Percentiles rank a stretch among this genome's conserved stretches.
phyloP scores from a whole-genome alignment of 208 protist genomes.

The Trypanosoma avium region DNA sequence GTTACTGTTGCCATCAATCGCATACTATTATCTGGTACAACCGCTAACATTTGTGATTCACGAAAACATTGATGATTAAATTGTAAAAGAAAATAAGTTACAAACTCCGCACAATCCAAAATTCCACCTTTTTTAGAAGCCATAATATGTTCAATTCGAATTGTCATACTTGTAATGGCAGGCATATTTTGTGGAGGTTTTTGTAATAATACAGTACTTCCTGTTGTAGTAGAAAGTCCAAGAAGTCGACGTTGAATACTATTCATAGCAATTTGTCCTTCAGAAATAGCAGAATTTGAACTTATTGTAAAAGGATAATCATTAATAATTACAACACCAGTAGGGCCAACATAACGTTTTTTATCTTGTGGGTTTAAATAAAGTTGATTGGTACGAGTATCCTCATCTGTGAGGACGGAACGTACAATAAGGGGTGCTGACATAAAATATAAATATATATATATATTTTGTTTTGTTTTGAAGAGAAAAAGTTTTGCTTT shows the following conservation, averaged over 20 bases:
- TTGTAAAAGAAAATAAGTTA: slow-evolving; percentile 36
- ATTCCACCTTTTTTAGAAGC: slow-evolving; percentile 53
- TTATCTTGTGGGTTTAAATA: slow-evolving; percentile 49
- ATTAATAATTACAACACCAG: slow-evolving; percentile 45
- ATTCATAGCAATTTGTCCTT: slow-evolving; percentile 66
- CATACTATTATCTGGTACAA: slow-evolving; percentile 53
- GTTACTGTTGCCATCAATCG: slow-evolving; percentile 53
- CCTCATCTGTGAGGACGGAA: slow-evolving; percentile 36
- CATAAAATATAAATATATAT: slow-evolving; percentile 30
- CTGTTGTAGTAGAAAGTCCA: slow-evolving; percentile 50
- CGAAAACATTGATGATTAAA: slow-evolving; percentile 69
- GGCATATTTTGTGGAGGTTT: slow-evolving; percentile 27
- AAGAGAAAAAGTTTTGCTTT: no score
- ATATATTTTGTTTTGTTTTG: not conserved
- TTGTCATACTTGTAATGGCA: slow-evolving; percentile 32
- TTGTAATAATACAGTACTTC: slow-evolving; percentile 44
- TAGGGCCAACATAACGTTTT: not conserved
- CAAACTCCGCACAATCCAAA: slow-evolving; percentile 66
- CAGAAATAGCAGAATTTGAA: slow-evolving; percentile 31
- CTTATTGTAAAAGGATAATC: slow-evolving; percentile 59
- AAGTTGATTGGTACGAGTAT: slow-evolving; percentile 65
- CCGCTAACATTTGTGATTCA: slow-evolving; percentile 53
- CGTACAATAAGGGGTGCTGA: slow-evolving; percentile 6
- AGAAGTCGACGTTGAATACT: slow-evolving; percentile 76
- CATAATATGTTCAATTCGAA: slow-evolving; percentile 58